These are phyloP conservation scores for Saccharomycopsis hybrid DNA, from an alignment of 1,139 yeast species.

Conservation along the genomic window DNA sequence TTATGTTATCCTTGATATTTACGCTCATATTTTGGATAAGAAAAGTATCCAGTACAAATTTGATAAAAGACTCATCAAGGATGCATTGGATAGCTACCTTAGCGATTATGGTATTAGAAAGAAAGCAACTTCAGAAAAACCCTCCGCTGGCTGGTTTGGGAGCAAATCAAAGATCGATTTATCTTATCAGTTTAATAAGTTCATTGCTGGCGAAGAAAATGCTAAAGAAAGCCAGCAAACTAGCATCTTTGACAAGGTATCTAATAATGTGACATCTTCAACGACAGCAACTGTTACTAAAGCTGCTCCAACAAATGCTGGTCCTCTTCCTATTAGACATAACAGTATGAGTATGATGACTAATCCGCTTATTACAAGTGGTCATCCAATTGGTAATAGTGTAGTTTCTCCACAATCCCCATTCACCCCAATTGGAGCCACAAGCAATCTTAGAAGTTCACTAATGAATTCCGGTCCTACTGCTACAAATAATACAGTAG, in stretches of 20 bases:
- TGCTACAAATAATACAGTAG: conserved; percentile 33
- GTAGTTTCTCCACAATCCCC: conserved; percentile 9
- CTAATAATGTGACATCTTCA: conserved; percentile 37
- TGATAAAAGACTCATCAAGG: conserved; percentile 4
- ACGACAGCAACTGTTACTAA: no score
- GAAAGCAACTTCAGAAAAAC: conserved; percentile 6
- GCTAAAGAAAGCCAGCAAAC: conserved; percentile 36
- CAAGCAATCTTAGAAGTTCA: conserved; percentile 7
- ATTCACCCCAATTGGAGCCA: conserved; percentile 17
- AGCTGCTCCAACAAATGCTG: not conserved
- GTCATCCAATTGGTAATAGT: not conserved
- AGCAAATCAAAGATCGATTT: conserved; percentile 17
- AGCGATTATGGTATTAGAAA: conserved; percentile 11
- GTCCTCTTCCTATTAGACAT: not conserved
- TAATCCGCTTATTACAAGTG: conserved; percentile 2
- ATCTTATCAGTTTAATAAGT: conserved; percentile 46
- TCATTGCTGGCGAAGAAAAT: conserved; percentile 82
- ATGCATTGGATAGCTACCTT: conserved; percentile 8
- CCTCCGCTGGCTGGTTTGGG: conserved; percentile 18
- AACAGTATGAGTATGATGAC: not conserved
- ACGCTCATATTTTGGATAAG: conserved; percentile 14
- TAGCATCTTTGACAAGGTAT: conserved; percentile 65
- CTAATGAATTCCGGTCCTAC: conserved; percentile 2
- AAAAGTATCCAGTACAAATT: conserved; percentile 4
- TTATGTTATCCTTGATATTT: conserved; percentile 16